Evolutionary conservation across 108 stramenopile species (phyloP), one percentile per base, ranked within the genome.

Genomic region (Hondaea fermentalgiana): DNA sequence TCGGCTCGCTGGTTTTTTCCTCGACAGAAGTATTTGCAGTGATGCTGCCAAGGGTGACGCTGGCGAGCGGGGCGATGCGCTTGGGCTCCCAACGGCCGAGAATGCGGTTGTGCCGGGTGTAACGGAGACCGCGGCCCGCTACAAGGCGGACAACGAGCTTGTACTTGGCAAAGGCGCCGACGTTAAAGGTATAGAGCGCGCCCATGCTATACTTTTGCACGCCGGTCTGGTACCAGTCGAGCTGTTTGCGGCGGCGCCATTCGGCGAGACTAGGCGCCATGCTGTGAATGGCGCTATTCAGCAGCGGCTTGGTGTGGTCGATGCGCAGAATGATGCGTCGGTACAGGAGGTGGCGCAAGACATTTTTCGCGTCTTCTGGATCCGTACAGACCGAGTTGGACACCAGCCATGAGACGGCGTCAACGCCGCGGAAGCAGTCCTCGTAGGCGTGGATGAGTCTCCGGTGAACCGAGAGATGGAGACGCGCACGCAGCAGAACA

Each of bases 21-120:
- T 83, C 76, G 25, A 83, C 76, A 45, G 76, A 83, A 23, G 76
- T 83, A 23, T 83, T 83, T 12, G 76, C 76, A 12, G 76, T 83
- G 10, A 83, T 25, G 25, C 10, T 28, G 25, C 76, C 76, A 6
- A 83, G 25, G 10, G 76, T 83, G 51, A 83, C 76, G 23, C 76
- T 83, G 76, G 76, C 76, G n/a, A 83, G 76, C 25, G 76, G 76
- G 23, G 76, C 76, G 28, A 83, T 83, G 23, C 76, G 76, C 76
- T 83, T 83, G 19, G 51, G 45, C 51, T 83, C 76, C 76, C 76
- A 83, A 8, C 28, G 19, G 14, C 76, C 76, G 28, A 53, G 45
- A 2, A 83, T 83, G 45, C 51, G 45, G 76, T 53, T 83, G 76
- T 83, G 76, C 19, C 51, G 45, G 17, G 76, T 83, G 51, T 83